These are phyloP conservation scores for Gelatoporia subvermispora DNA, from an alignment of 768 basidiomycete species.

Conservation along the genomic window DNA sequence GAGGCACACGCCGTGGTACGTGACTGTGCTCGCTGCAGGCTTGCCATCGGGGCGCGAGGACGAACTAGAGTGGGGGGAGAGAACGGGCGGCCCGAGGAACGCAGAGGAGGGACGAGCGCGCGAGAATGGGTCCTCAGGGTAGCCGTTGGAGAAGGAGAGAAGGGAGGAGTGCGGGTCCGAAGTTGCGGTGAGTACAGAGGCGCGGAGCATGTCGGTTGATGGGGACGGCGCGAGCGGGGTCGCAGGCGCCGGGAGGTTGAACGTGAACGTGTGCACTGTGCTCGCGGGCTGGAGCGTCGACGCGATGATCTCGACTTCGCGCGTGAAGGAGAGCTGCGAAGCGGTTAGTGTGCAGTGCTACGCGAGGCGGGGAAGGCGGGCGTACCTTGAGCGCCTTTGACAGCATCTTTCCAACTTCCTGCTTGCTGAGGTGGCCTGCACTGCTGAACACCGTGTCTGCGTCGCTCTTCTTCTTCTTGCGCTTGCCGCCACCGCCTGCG, in stretches of 20 bases:
- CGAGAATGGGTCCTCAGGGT: conserved; percentile 68
- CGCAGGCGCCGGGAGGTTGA: conserved; percentile 72
- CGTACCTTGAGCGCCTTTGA: conserved; percentile 85
- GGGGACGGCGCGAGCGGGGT: conserved; percentile 74
- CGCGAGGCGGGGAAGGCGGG: conserved; percentile 1
- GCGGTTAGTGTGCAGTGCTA: conserved; percentile 2
- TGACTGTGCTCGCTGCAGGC: conserved; percentile 42
- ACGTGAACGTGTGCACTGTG: conserved; percentile 89
- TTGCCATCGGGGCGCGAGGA: conserved; percentile 19
- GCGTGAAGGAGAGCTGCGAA: conserved; percentile 78
- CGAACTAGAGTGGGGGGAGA: conserved; percentile 32
- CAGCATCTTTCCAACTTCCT: conserved; percentile 86
- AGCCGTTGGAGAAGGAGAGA: conserved; percentile 69
- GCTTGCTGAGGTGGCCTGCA: conserved; percentile 75
- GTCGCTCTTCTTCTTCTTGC: conserved; percentile 62
- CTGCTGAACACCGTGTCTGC: conserved; percentile 64
- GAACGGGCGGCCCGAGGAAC: conserved; percentile 70
- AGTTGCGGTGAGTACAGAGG: conserved; percentile 64
- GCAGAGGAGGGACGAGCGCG: conserved; percentile 71
- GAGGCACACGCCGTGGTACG: conserved; percentile 88
- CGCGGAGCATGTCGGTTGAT: conserved; percentile 66
- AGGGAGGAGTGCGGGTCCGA: conserved; percentile 46
- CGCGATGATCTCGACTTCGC: conserved; percentile 91
- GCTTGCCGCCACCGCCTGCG: conserved; percentile 50
- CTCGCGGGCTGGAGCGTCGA: conserved; percentile 92